phyloP scores from a whole-genome alignment of 805 yeast species.

The Candida nonsorbophila region DNA sequence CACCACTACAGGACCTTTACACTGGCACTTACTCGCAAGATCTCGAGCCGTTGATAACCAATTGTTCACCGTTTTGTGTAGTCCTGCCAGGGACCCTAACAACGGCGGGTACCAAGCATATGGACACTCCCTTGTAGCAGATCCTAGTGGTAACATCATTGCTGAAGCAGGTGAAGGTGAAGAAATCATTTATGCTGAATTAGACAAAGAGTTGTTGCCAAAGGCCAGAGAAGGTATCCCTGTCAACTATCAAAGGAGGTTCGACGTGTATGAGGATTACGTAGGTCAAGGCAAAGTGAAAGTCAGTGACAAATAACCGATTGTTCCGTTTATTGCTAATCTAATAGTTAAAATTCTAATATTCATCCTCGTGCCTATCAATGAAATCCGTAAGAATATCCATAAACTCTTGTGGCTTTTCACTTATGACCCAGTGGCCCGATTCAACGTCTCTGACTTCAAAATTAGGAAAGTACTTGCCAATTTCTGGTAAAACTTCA shows the following conservation, averaged over 20 bases:
- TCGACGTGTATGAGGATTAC: conserved; percentile 36
- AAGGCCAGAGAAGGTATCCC: conserved; percentile 37
- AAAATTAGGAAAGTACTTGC: conserved; percentile 73
- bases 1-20: conserved; percentile 79
- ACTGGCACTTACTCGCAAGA: conserved; percentile 73
- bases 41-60: conserved; percentile 75
- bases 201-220: conserved; percentile 34
- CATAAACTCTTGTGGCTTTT: conserved; percentile 75
- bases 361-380: conserved; percentile 37
- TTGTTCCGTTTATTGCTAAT: not conserved
- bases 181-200: conserved; percentile 37
- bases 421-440: conserved; percentile 93
- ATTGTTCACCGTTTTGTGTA: conserved; percentile 68
- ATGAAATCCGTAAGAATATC: conserved; percentile 59
- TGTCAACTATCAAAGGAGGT: conserved; percentile 38
- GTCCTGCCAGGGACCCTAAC: conserved; percentile 78
- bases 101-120: conserved; percentile 40
- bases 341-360: not conserved
- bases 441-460: conserved; percentile 69
- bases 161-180: conserved; percentile 45
- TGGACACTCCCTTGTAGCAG: conserved; percentile 41
- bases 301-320: conserved; percentile 24
- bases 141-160: conserved; percentile 35
- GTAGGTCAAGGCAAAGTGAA: conserved; percentile 22
- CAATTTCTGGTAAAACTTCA: conserved; percentile 69